Base-by-base conservation (phyloP, 2,329 filamentous ascomycete species). In the Neofusicoccum kwambonambiense region DNA sequence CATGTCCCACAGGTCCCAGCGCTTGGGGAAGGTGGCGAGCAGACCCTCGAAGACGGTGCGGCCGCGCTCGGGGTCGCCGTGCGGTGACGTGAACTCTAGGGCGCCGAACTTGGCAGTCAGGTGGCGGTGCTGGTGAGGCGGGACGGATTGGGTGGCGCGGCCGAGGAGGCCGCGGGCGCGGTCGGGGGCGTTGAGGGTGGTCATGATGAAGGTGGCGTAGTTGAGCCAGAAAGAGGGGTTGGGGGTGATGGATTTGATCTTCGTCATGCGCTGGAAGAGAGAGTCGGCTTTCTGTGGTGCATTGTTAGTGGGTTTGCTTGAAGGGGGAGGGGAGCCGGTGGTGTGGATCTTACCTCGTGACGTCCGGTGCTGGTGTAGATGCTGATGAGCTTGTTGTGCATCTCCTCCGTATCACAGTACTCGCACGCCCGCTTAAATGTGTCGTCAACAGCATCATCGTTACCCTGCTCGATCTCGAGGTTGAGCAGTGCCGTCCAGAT, bases 401-500 rank as follows among this genome's bases (percentile, higher is more conserved):
- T 89, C 73, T 96, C 92, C 69, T 94, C 89, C 58, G 91, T 86
- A 74, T 98, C 93, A 75, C 97, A 97, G 80, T 96, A 93, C 78
- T 96, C 90, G 77, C 92, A 96, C 1, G 95, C 94, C 62, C 92
- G 88, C 81, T 91, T 93, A 83, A 99, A 98, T 7, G 93, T 88
- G 35, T 91, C 88, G 17, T 97, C 91, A 1, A 96, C 83, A 0
- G 86, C 89, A 66, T 95, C 91, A 65, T 95, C 90, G 69, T 86
- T 91, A 67, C 92, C 92, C 74, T 96, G 97, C 6, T 90, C 89
- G 68, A 95, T 93, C 79, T 99, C 95, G 70, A 99, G 82, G 81
- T 99, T 98, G 71, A 99, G 87, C 75, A 94, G 87, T 0, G 93
- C 95, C 66, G 96, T 89, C 96, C 95, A 99, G 62, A 97, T 87